Evolutionary conservation across 2,329 filamentous ascomycete genomes (phyloP).

Genomic region (Ophiostoma australiae): DNA sequence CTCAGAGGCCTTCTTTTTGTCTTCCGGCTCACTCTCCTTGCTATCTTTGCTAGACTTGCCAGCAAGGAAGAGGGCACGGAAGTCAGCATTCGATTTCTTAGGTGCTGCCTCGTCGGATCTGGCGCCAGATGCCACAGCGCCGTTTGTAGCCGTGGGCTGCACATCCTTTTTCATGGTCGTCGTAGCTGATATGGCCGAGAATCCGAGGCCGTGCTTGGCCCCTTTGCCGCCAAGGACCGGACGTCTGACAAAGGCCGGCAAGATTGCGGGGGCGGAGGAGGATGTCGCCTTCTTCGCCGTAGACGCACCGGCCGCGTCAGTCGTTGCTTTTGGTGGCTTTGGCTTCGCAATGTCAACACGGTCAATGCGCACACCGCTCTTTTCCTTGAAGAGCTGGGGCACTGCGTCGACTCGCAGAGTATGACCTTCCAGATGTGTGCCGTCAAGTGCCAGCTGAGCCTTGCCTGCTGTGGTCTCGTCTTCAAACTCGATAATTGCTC

Average conservation of each 20-base stretch:
- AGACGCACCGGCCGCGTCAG: conserved; percentile 24
- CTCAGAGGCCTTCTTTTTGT: not conserved
- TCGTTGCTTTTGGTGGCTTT: conserved; percentile 34
- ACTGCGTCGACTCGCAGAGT: conserved; percentile 52
- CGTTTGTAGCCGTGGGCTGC: conserved; percentile 24
- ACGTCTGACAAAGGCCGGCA: conserved; percentile 35
- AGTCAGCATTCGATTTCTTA: conserved; percentile 34
- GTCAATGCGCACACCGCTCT: conserved; percentile 43
- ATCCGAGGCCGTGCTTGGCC: conserved; percentile 43
- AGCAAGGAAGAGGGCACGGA: conserved; percentile 33
- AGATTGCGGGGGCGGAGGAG: not conserved
- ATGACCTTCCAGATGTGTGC: conserved; percentile 47
- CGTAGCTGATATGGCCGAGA: conserved; percentile 33
- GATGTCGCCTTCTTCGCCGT: conserved; percentile 30
- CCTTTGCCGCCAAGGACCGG: conserved; percentile 40
- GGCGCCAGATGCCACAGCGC: conserved; percentile 24
- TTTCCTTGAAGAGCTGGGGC: conserved; percentile 51
- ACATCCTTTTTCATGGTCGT: conserved; percentile 28
- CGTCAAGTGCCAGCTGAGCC: conserved; percentile 57
- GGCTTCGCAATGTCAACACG: conserved; percentile 37
- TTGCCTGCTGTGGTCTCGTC: conserved; percentile 67
- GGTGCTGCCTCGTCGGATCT: conserved; percentile 21
- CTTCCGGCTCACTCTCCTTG: not conserved
- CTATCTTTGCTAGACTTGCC: conserved; percentile 6
- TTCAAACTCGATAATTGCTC: conserved; percentile 78